Evolutionary conservation across 2,329 filamentous ascomycete genomes (phyloP).

Genomic region (Trichoderma atrobrunneum): DNA sequence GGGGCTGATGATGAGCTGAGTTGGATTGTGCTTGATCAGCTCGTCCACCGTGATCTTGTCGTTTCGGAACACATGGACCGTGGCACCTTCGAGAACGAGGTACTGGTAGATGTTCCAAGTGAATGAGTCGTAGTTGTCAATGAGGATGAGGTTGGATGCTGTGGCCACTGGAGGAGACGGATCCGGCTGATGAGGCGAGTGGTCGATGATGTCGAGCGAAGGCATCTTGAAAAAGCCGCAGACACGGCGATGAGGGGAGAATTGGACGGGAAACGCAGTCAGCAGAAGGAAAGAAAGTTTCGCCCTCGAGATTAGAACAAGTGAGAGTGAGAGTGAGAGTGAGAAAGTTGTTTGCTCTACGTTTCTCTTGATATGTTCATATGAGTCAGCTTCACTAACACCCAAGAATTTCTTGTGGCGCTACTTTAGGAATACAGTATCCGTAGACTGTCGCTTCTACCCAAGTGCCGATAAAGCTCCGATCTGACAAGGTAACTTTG

Average conservation of each 20-base stretch:
- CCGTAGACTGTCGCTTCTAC: too few relatives aligned
- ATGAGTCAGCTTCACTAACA: conserved; percentile 19
- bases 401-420: conserved; percentile 6
- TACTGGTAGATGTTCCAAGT: conserved; percentile 99
- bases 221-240: conserved; percentile 41
- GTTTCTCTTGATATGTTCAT: neutral
- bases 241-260: neutral
- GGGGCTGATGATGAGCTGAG: conserved; percentile 90
- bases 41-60: conserved; percentile 86
- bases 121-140: conserved; percentile 99
- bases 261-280: neutral
- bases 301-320: neutral
- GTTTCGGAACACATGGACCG: conserved; percentile 85
- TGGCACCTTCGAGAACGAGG: conserved; percentile 90
- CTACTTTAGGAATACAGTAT: neutral
- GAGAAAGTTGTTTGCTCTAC: neutral
- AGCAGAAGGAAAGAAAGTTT: neutral
- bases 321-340: neutral
- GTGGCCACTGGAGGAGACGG: conserved; percentile 69
- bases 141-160: conserved; percentile 87
- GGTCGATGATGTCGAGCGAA: conserved; percentile 59
- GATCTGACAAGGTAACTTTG: conserved; percentile 9
- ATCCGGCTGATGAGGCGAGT: conserved; percentile 82
- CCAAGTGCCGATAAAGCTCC: conserved; percentile 25
- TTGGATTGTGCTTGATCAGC: conserved; percentile 78